A percentile compares a stretch with the other conserved stretches of the same genome.
Evolutionary conservation across 768 basidiomycete species (phyloP).

Genomic region (Boletus bicolor): DNA sequence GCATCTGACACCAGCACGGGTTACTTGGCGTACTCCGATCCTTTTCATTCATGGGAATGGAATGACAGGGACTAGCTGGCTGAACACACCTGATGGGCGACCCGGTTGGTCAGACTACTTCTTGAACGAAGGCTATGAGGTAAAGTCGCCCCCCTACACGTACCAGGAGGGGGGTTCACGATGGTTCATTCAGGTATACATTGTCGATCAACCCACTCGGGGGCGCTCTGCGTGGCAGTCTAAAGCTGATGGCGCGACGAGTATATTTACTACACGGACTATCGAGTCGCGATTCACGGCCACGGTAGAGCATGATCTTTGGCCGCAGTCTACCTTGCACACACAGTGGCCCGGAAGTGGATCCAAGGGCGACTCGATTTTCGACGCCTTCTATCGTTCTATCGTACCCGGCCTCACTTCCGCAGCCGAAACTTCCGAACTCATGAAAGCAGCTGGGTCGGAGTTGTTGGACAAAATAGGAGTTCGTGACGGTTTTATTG

Average conservation of each 20-base stretch:
- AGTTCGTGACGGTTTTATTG: conserved; percentile 30
- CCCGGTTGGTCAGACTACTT: conserved; percentile 59
- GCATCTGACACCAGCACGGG: conserved; percentile 40
- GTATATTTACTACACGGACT: conserved; percentile 25
- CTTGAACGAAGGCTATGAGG: conserved; percentile 48
- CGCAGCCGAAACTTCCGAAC: conserved; percentile 34
- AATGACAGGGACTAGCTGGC: conserved; percentile 51
- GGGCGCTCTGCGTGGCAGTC: conserved; percentile 45
- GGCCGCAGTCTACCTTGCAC: conserved; percentile 45
- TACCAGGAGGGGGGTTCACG: background rate
- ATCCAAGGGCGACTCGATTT: conserved; percentile 41
- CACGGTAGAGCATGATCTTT: conserved; percentile 37
- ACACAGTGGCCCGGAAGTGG: conserved; percentile 56
- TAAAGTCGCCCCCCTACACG: conserved; percentile 12
- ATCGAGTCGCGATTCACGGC: conserved; percentile 46
- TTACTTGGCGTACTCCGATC: conserved; percentile 39
- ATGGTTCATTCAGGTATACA: conserved; percentile 33
- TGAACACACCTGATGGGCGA: conserved; percentile 54
- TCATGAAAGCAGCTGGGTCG: conserved; percentile 41
- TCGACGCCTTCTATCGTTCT: conserved; percentile 46
- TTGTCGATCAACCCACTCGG: conserved; percentile 46
- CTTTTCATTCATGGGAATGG: conserved; percentile 49
- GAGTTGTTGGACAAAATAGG: conserved; percentile 46
- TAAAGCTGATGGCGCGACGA: conserved; percentile 36
- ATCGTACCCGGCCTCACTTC: conserved; percentile 40